Base-by-base conservation (phyloP, 2,329 filamentous ascomycete genomes). In the Nectriaceae sp. region DNA sequence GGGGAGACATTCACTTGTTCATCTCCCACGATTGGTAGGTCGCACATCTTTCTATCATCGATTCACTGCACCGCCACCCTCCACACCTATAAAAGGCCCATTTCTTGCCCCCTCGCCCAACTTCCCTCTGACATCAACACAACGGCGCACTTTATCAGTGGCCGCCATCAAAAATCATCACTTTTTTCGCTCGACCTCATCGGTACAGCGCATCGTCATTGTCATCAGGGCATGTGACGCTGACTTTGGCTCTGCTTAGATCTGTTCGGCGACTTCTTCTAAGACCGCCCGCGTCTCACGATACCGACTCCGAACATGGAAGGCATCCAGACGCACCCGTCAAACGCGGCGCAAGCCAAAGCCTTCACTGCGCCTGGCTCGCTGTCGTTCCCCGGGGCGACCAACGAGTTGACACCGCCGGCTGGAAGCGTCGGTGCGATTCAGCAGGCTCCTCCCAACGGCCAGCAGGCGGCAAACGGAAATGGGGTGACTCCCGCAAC, bases 1-100 rank as follows among this genome's bases (percentile, higher is more conserved):
- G 90, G 90, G 89, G 91, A 96, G 88, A 91, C 91, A 96, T 96
- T 96, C 74, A 87, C 71, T 96, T 96, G 91, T 96, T 90, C 78
- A 89, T 96, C 91, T 96, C 90, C 88, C 83, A 74, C 82, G 80
- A 71, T 82, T 76, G 80, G 83, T 86, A 84, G 72, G 78, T 68
- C 39, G 49, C 48, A 50, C 44, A 52, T 61, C 53, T 50, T 57
- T 52, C 47, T 47, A 51, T 55, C 53, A 40, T 50, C 59, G 50
- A 60, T 47, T 57, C 60, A 57, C 53, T 57, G 51, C 54, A 54
- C 54, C 39, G 55, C 49, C 55, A 39, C 54, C 26, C 33, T 39
- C 43, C 37, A 53, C 50, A 47, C 43, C 59, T 61, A 63, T 61
- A 65, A 53, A 63, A 58, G 21, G 31, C 38, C 47, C 42, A 50